phyloP scores from a whole-genome alignment of 768 basidiomycete genomes.

The Boletus eberwhitei region DNA sequence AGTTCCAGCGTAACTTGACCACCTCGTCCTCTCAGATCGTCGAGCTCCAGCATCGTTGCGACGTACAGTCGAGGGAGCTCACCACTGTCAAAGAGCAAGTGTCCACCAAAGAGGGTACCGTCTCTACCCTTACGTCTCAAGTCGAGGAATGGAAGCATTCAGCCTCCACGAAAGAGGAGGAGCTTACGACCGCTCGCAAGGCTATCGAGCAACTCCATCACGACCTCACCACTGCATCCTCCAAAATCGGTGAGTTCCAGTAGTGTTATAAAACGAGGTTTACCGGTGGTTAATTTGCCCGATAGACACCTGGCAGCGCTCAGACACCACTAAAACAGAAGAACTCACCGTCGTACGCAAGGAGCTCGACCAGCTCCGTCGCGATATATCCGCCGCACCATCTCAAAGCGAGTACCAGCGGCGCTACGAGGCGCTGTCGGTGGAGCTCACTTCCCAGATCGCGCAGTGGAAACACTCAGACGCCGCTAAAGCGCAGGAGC shows the following conservation, averaged over 20 bases:
- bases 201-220: neutral
- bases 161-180: neutral
- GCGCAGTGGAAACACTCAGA: neutral
- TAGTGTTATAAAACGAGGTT: neutral
- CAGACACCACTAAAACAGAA: neutral
- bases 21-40: neutral
- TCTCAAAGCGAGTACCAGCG: neutral
- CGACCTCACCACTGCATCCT: no score
- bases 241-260: neutral
- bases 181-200: neutral
- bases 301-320: neutral
- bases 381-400: neutral
- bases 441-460: neutral
- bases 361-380: constrained; percentile 2
- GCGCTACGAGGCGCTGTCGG: neutral
- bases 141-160: neutral
- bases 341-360: neutral
- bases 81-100: neutral
- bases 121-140: neutral
- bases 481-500: neutral
- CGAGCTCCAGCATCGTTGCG: neutral
- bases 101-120: neutral
- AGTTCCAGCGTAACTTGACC: neutral
- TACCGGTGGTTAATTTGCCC: neutral
- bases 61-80: neutral